A percentile compares a stretch with the other conserved stretches of the same genome.
phyloP scores from a whole-genome alignment of 345 rosid genomes.

The Sapria himalayana region DNA sequence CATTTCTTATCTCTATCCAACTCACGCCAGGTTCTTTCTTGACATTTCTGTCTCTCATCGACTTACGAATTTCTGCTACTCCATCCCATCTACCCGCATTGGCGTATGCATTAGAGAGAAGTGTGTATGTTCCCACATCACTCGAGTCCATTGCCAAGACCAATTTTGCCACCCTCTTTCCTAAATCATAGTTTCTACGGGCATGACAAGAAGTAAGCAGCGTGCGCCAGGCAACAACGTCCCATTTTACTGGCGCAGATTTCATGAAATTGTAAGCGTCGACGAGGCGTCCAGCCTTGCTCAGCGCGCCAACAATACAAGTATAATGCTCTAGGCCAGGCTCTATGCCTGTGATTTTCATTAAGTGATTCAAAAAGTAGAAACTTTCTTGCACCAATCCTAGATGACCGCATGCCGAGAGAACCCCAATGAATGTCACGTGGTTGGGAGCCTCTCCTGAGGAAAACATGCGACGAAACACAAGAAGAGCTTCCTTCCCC shows the following conservation, averaged over 20 bases:
- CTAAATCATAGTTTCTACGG: constrained; percentile 36
- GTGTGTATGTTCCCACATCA: constrained; percentile 44
- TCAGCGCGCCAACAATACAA: constrained; percentile 49
- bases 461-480: constrained; percentile 36
- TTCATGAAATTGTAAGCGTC: constrained; percentile 45
- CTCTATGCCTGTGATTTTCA: constrained; percentile 28
- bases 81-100: constrained; percentile 54
- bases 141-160: constrained; percentile 28
- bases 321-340: constrained; percentile 71
- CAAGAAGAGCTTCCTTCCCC: constrained; percentile 33
- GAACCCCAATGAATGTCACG: constrained; percentile 59
- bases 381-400: constrained; percentile 41
- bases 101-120: constrained; percentile 46
- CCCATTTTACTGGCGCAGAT: constrained; percentile 46
- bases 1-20: constrained; percentile 44
- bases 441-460: constrained; percentile 34
- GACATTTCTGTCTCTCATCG: constrained; percentile 37
- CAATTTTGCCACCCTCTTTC: constrained; percentile 31
- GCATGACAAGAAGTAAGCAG: constrained; percentile 51
- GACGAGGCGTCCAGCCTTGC: constrained; percentile 49
- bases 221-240: constrained; percentile 60
- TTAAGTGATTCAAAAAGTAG: constrained; percentile 30
- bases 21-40: constrained; percentile 88
- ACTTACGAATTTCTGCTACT: constrained; percentile 34
- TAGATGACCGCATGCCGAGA: constrained; percentile 56